Evolutionary conservation across 345 rosid genomes (phyloP).

Genomic region (Erodium maritimum): DNA sequence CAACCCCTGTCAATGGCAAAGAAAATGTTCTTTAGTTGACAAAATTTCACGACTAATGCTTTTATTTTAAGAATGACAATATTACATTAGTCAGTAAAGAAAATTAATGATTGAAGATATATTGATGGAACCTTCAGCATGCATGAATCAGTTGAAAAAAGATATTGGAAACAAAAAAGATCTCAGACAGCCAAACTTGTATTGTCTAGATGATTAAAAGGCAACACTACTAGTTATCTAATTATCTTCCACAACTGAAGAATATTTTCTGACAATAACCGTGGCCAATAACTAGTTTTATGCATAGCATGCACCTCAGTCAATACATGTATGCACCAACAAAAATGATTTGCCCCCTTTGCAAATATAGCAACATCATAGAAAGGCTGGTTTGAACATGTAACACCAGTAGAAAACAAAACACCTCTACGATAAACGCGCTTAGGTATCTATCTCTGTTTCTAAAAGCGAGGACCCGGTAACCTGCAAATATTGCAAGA

Average conservation of each 20-base stretch:
- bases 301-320: neutral
- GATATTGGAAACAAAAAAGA: neutral
- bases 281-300: neutral
- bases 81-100: neutral
- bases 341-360: too few relatives aligned
- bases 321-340: neutral
- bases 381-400: neutral
- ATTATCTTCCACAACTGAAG: neutral
- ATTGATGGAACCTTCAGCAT: neutral
- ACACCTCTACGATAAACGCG: too few relatives aligned
- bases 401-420: too few relatives aligned
- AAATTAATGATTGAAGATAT: neutral
- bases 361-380: neutral
- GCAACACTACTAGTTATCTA: too few relatives aligned
- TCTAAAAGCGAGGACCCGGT: too few relatives aligned
- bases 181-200: too few relatives aligned
- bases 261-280: neutral
- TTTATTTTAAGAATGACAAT: neutral
- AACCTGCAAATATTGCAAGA: too few relatives aligned
- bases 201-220: too few relatives aligned
- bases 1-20: constrained; percentile 24
- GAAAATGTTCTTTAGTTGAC: constrained; percentile 6
- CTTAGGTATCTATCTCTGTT: too few relatives aligned
- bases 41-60: neutral
- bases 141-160: neutral